Percentiles rank a stretch among this genome's conserved stretches.
These are phyloP conservation scores for Zymoseptoria brevis DNA, from an alignment of 2,329 filamentous ascomycete species.

Conservation along the genomic window DNA sequence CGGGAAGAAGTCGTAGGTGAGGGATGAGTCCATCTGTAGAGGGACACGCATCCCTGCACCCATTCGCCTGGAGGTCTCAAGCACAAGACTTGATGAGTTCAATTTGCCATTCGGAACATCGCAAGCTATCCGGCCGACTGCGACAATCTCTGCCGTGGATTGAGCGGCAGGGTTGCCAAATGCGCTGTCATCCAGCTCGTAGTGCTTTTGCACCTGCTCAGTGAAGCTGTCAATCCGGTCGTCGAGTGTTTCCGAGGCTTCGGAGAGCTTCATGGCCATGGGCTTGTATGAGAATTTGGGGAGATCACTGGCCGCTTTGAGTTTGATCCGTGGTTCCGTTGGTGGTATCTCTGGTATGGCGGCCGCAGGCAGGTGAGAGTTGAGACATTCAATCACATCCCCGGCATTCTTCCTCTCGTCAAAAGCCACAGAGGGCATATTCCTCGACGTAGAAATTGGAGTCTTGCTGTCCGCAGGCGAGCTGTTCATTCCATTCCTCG, in stretches of 20 bases:
- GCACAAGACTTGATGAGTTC: constrained; percentile 73
- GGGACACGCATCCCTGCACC: constrained; percentile 77
- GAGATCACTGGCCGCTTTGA: constrained; percentile 78
- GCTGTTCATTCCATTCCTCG: constrained; percentile 33
- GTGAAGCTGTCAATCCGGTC: constrained; percentile 90
- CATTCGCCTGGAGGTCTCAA: constrained; percentile 78
- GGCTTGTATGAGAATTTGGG: constrained; percentile 89
- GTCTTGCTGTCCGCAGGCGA: constrained; percentile 43
- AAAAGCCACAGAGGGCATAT: constrained; percentile 42
- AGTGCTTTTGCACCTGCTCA: constrained; percentile 62
- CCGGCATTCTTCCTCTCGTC: constrained; percentile 70
- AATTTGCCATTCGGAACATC: constrained; percentile 81
- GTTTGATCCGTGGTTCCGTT: constrained; percentile 68
- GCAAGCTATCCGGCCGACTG: constrained; percentile 83
- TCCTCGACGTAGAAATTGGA: constrained; percentile 13
- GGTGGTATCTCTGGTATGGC: constrained; percentile 43
- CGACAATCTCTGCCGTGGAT: constrained; percentile 77
- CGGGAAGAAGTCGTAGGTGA: constrained; percentile 81
- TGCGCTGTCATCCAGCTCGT: constrained; percentile 66
- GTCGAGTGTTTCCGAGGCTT: constrained; percentile 86
- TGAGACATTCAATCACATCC: constrained; percentile 75
- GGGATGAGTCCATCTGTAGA: constrained; percentile 58
- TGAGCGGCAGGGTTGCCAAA: constrained; percentile 84
- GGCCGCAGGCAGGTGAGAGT: constrained; percentile 61
- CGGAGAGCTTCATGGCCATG: constrained; percentile 88